Evolutionary conservation across 2,329 filamentous ascomycete species (phyloP), one percentile per base, ranked within the genome.

Genomic region (Verticillium dahliae): DNA sequence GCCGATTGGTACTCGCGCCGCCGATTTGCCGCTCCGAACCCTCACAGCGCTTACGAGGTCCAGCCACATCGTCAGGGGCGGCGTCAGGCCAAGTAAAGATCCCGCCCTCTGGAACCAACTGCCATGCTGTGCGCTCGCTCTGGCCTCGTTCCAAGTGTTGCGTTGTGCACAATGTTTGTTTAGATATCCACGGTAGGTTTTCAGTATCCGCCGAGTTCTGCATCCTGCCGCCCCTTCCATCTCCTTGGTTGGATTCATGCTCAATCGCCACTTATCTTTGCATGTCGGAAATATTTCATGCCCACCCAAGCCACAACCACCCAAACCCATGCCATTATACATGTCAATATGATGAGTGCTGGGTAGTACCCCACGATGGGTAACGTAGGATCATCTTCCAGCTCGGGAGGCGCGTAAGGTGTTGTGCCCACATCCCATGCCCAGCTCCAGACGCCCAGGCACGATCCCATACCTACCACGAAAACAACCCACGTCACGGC

Each of bases 211-310:
- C 18, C 18, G 18, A 22, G 18, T 22, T 22, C 18, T 22, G 35
- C 35, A 37, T 37, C 35, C 35, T 37, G 6, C 35, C 35, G 18
- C 35, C 35, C 35, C 11, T 37, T 11, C 35, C 35, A 11, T 6
- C 11, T 37, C 35, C 35, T 37, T 11, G 6, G 35, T 37, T 11
- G 6, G 6, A 11, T 5, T 41, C n/a, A 11, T 39, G 31, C 31
- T 76, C 67, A 91, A 71, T 87, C 84, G 37, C 83, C 83, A 61
- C 79, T 85, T 62, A 98, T 96, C 78, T 97, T 97, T 38, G 95
- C 94, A 80, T 99, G 95, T 68, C 93, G 87, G 72, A 99, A 99
- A 75, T 98, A 98, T 74, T 99, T 99, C 94, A 99, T 98, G 31
- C 95, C 95, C 57, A 98, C 89, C 95, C 95, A 99, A 11, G 96